Base-by-base conservation (phyloP, 371 early-diverging fungal species). In the Mycotypha africana region DNA sequence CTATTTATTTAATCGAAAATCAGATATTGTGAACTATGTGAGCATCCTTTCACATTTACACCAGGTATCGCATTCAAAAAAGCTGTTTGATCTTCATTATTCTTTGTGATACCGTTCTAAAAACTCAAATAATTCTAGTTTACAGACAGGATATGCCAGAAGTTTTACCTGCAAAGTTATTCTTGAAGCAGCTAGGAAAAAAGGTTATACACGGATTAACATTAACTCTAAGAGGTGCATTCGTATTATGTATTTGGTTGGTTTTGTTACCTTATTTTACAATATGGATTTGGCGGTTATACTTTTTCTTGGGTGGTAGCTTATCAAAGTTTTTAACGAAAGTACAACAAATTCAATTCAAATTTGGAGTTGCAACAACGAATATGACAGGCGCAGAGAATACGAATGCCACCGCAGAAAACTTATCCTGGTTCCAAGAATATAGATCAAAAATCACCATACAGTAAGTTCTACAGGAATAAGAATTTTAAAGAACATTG, bases 21-120 rank as follows among this genome's bases (percentile, higher is more conserved):
- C 51, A 84, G 84, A 58, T 76, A 85, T 55, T 95, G 96, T 65
- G 96, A 95, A 58, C 78, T 96, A 11, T 96, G 97, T 70, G 85
- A 87, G 32, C 76, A 91, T 62, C 77, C 70, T 32, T 96, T 87
- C 62, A 58, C 79, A 10, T 96, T 96, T 52, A 85, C 89, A 17
- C 89, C 91, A 34, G 78, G 91, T 89, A 77, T n/a, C n/a, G n/a
- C n/a, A n/a, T n/a, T n/a, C n/a, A n/a, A 51, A 76, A 47, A 79
- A 79, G n/a, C n/a, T n/a, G n/a, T n/a, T n/a, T n/a, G n/a, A n/a
- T n/a, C n/a, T 28, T 8, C 5, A 28, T 28, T 11, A 28, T 28
- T 11, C 28, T 28, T 8, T 28, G 28, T 28, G 11, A n/a, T n/a
- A n/a, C 55, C 73, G 84, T 56, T 90, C 92, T 62, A 92, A 92